phyloP scores from a whole-genome alignment of 164 flowering plant genomes.

The Aristolochia californica region DNA sequence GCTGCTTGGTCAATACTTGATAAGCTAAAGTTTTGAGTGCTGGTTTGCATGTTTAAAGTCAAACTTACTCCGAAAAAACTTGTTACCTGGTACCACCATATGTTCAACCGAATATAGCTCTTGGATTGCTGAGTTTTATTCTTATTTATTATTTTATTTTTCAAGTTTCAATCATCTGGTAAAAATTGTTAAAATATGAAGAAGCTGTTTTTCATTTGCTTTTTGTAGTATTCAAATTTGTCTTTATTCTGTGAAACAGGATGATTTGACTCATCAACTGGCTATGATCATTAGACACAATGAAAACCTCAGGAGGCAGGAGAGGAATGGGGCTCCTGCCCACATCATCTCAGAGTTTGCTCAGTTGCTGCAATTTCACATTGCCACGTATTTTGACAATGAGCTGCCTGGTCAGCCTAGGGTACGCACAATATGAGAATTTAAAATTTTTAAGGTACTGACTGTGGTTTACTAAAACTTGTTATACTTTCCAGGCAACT shows the following conservation, averaged over 20 bases:
- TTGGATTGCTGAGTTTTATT: too few relatives aligned
- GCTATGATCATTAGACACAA: constrained; percentile 96
- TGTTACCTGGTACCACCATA: too few relatives aligned
- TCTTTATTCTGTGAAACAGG: constrained; percentile 36
- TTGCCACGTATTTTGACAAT: constrained; percentile 97
- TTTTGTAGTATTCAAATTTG: not conserved
- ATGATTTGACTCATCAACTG: constrained; percentile 92
- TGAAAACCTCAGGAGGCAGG: constrained; percentile 84
- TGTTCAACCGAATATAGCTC: too few relatives aligned
- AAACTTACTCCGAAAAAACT: too few relatives aligned
- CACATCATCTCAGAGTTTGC: constrained; percentile 96
- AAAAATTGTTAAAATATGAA: too few relatives aligned
- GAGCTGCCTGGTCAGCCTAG: constrained; percentile 98
- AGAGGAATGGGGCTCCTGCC: constrained; percentile 96
- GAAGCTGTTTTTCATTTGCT: not conserved
- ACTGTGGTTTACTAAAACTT: not conserved
- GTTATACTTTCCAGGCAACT: constrained; percentile 56
- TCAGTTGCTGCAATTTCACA: constrained; percentile 88
- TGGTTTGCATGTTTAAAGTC: too few relatives aligned
- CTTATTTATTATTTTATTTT: too few relatives aligned
- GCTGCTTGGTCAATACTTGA: too few relatives aligned
- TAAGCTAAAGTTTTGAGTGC: too few relatives aligned
- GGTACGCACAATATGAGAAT: constrained; percentile 28
- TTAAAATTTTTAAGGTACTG: not conserved
- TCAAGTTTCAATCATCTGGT: too few relatives aligned